Base-by-base conservation (phyloP, 345 rosid genomes). In the Gossypium rotundifolium region DNA sequence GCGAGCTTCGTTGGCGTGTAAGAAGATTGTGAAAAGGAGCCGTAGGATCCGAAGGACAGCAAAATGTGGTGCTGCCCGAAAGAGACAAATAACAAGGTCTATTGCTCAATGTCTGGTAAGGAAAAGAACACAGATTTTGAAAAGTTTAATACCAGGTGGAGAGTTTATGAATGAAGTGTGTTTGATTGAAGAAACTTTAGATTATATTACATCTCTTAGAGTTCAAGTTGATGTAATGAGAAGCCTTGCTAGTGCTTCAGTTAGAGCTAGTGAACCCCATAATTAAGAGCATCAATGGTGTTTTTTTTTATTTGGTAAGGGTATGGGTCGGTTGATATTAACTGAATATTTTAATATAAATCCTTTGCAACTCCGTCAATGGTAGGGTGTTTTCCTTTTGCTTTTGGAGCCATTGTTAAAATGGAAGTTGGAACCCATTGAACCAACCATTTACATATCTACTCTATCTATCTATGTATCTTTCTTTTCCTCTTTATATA, bases 201-300 rank as follows among this genome's bases (percentile, higher is more conserved):
- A 91, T 73, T 93, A 93, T 76, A 84, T 91, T 11, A 53, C 85
- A n/a, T 87, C 88, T 73, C 93, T 93, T 69, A 87, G 75, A 77
- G 90, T 88, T 67, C 97, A 91, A 76, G 93, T 93, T 65, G 95
- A 88, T 82, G 92, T 85, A 58, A 93, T 93, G 97, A 78, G 84
- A 70, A 77, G 77, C 48, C 75, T 90, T 27, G 90, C 87, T 60
- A 73, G 66, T 38, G 78, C 81, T n/a, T 59, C 75, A 53, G 81
- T 45, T 70, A 58, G 80, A 80, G 80, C 75, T 29, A 20, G 45
- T 62, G 63, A 75, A 69, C 42, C 52, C 42, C 52, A 54, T 68
- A 79, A 79, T 42, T 74, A 76, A 55, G 65, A 27, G 25, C 60
- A 71, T 44, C 76, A 77, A 59, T 76, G 81, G 82, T 77, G 75